phyloP scores from a whole-genome alignment of 805 yeast species.

The Myxozyma melibiosi region DNA sequence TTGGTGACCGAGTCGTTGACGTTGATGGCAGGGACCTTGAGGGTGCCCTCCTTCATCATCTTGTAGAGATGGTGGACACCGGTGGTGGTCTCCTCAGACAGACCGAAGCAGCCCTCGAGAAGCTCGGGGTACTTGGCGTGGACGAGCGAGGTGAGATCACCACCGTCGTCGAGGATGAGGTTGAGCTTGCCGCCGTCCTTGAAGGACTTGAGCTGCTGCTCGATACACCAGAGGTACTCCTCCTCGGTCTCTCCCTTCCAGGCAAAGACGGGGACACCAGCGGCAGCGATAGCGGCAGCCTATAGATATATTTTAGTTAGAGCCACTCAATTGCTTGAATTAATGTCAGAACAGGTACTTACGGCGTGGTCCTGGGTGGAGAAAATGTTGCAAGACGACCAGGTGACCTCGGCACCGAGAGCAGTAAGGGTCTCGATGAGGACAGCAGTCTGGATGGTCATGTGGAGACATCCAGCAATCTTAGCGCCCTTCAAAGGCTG shows the following conservation, averaged over 20 bases:
- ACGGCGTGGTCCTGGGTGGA: conserved; percentile 99
- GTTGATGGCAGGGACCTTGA: conserved; percentile 98
- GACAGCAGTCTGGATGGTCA: conserved; percentile 99
- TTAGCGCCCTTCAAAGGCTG: conserved; percentile 99
- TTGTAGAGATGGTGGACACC: conserved; percentile 99
- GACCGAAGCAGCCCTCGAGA: conserved; percentile 92
- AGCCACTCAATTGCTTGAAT: background rate
- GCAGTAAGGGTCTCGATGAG: conserved; percentile 96
- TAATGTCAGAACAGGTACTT: conserved; percentile 1
- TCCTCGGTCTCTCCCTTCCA: conserved; percentile 99
- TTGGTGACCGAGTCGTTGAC: conserved; percentile 99
- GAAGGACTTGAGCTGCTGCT: conserved; percentile 98
- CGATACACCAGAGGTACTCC: conserved; percentile 99
- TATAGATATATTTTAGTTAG: background rate
- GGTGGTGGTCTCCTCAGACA: conserved; percentile 98
- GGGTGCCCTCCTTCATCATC: conserved; percentile 82
- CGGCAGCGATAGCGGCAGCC: conserved; percentile 97
- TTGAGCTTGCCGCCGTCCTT: conserved; percentile 93
- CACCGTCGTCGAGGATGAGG: conserved; percentile 98
- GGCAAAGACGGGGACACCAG: conserved; percentile 99
- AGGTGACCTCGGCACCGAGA: conserved; percentile 98
- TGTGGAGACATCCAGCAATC: conserved; percentile 98
- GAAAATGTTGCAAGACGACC: conserved; percentile 99
- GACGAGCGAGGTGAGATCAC: conserved; percentile 94
- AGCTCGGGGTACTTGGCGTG: conserved; percentile 98